Base-by-base conservation (phyloP, 2,329 filamentous ascomycete genomes). In the Exophiala lecanii-corni region DNA sequence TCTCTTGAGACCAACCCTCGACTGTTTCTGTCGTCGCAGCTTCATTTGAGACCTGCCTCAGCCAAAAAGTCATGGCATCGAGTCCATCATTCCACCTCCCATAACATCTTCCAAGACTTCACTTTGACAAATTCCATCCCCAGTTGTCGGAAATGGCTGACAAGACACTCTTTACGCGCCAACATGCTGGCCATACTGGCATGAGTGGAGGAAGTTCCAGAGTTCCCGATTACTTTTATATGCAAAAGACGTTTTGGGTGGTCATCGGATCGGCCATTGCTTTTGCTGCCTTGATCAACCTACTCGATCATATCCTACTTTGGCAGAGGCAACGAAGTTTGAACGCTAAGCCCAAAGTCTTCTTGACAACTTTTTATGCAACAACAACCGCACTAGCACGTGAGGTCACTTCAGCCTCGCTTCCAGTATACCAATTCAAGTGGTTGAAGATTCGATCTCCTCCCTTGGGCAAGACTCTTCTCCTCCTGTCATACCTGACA, bases 221-320 rank as follows among this genome's bases (percentile, higher is more conserved):
- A 35, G 57, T 72, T 20, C 72, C 72, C 5, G 61, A 61, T 25
- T 64, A 72, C 25, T 66, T 66, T 42, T 62, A 68, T 19, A 62
- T 76, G 40, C 74, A 75, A 50, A 65, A 69, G 36, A 70, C 72
- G 54, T 78, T 77, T 58, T 77, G 74, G 68, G 68, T 66, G 1
- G 67, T 74, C 2, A 66, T 77, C 10, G 65, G 63, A 4, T 59
- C 62, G 36, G 57, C 59, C 31, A 61, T 67, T 42, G 64, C 50
- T 7, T 55, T 59, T 33, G 63, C 61, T 12, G 57, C 61, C 1
- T 41, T 62, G 1, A 56, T 64, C 25, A 70, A 73, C 45, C 50
- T 60, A 1, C 64, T 71, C 50, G 75, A 76, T 53, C 61, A 67
- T 34, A 52, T 70, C 12, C 54, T 79, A 10, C 72, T 66, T 38